Base-by-base conservation (phyloP, 805 yeast species). In the Candida methanosorbosa region DNA sequence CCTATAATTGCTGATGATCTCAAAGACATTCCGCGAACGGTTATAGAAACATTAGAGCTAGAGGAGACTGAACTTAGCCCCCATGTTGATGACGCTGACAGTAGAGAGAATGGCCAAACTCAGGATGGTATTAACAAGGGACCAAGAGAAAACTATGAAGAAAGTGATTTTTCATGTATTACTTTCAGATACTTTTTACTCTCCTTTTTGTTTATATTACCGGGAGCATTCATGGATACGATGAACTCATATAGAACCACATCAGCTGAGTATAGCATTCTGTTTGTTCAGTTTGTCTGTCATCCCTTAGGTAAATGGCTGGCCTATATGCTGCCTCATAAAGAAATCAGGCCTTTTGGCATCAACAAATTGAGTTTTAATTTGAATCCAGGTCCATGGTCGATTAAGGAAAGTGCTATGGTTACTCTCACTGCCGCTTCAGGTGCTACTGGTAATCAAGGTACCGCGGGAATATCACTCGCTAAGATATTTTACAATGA, bases 341-440 rank as follows among this genome's bases (percentile, higher is more conserved):
- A 46, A 34, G 34, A 46, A 6, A 36, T 57, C 5, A 39, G 33
- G 8, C 4, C 42, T 4, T 21, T 35, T 2, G 40, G 46, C 1
- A 17, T 34, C 11, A 44, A 48, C 33, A 39, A 41, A 21, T n/a
- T n/a, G n/a, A n/a, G n/a, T n/a, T 61, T 68, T 41, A 55, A 56
- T 35, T 43, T 68, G 33, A 71, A 72, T 38, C 78, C 78, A 0
- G 71, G 75, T 2, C 76, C 78, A 0, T 72, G 76, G 76, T 54
- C 72, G 4, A 63, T 72, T 29, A 70, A 71, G 38, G 78, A 72
- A 43, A 63, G 75, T 8, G 67, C 72, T 23, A 37, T 78, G 57
- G 61, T 73, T 25, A 66, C 75, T 8, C 56, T 70, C 21, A 64
- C 75, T 2, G 75, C 75, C 3, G 69, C 68, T 19, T 61, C 69